These are phyloP conservation scores for Vigna unguiculata DNA, from an alignment of 306 rosid species.

Conservation along the genomic window DNA sequence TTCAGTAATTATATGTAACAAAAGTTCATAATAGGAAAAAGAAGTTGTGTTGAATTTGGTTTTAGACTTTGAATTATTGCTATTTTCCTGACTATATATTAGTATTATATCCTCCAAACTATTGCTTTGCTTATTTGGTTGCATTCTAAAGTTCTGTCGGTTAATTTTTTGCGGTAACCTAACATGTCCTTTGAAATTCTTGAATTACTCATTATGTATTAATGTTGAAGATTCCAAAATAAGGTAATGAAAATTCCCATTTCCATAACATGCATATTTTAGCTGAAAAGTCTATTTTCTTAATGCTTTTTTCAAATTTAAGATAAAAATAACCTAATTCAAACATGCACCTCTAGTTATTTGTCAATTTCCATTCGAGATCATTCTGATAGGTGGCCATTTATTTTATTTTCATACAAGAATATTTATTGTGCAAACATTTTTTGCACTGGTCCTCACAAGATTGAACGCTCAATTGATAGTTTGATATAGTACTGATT, in stretches of 20 bases:
- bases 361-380: neutral
- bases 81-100: neutral
- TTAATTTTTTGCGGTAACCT: constrained; percentile 2
- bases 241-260: neutral
- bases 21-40: neutral
- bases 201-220: neutral
- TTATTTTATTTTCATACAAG: neutral
- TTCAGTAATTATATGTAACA: constrained; percentile 1
- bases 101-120: neutral
- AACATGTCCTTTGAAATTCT: neutral
- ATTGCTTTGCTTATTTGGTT: neutral
- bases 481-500: no score
- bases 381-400: neutral
- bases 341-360: neutral
- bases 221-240: neutral
- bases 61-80: constrained; percentile 12
- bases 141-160: neutral
- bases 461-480: no score
- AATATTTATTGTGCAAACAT: neutral
- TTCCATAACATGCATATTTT: neutral
- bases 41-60: constrained; percentile 6
- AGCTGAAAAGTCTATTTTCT: neutral
- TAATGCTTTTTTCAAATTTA: neutral
- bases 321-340: neutral
- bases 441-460: neutral